Conservation (phyloP, 2,329 filamentous ascomycete genomes). For the Pseudopyrenochaeta lycopersici region DNA sequence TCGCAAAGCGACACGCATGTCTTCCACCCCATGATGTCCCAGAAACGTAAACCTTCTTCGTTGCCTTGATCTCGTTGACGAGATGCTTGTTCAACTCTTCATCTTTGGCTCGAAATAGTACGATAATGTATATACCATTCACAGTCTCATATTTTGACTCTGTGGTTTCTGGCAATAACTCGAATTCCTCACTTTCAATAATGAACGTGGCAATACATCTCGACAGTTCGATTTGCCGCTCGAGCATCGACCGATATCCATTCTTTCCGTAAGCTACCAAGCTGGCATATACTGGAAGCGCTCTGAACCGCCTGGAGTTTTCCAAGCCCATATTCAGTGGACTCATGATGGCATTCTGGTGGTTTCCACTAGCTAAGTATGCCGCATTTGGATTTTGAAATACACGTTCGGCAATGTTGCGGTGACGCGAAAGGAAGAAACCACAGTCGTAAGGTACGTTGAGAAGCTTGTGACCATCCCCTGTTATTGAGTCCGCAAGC, state of each 20-base stretch:
- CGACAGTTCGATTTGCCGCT: slow-evolving; percentile 76
- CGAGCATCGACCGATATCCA: slow-evolving; percentile 75
- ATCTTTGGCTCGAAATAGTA: slow-evolving; percentile 79
- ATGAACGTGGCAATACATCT: slow-evolving; percentile 73
- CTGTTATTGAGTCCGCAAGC: slow-evolving; percentile 85
- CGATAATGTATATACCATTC: slow-evolving; percentile 71
- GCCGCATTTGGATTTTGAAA: slow-evolving; percentile 86
- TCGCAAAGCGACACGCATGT: slow-evolving; percentile 81
- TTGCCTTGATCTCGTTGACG: slow-evolving; percentile 76
- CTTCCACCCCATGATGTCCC: slow-evolving; percentile 79
- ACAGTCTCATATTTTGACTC: slow-evolving; percentile 52
- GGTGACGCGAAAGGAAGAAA: slow-evolving; percentile 80
- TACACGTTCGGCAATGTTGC: slow-evolving; percentile 66
- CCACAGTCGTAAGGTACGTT: slow-evolving; percentile 96
- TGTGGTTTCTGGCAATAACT: slow-evolving; percentile 66
- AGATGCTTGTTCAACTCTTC: slow-evolving; percentile 70
- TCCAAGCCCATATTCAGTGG: slow-evolving; percentile 89
- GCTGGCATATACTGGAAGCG: slow-evolving; percentile 86
- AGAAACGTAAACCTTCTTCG: slow-evolving; percentile 80
- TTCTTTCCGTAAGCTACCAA: slow-evolving; percentile 76
- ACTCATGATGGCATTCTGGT: slow-evolving; percentile 68
- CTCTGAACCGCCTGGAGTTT: slow-evolving; percentile 90
- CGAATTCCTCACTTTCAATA: slow-evolving; percentile 67
- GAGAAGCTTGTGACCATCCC: slow-evolving; percentile 89
- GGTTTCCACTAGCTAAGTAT: slow-evolving; percentile 68